Base-by-base conservation (phyloP, 2,329 filamentous ascomycete species). In the Xylariomycetidae sp. region DNA sequence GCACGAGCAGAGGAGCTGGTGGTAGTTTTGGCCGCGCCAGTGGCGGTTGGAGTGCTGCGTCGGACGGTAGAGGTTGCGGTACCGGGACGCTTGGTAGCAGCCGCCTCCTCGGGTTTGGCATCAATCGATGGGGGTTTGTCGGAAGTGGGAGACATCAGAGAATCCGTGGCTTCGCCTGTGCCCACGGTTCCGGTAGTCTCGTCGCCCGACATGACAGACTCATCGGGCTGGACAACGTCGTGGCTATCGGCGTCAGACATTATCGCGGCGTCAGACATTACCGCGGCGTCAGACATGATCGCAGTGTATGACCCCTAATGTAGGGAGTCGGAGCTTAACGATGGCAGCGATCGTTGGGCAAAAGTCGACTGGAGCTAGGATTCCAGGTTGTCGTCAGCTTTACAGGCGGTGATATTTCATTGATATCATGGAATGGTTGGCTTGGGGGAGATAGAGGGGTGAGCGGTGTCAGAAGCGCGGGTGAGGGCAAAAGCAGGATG, bases 211-310 rank as follows among this genome's bases (percentile, higher is more conserved):
- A 55, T 44, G 37, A 59, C 41, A 29, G 57, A 61, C 43, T 66
- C 64, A 23, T 68, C 64, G 40, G 56, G 59, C 47, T 66, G 62
- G 35, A 61, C 57, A 37, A 62, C 59, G 40, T 68, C 65, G 52
- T 63, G 59, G 45, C 59, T 62, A 46, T 69, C 67, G 42, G 58
- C 54, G 46, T 71, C 67, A 48, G 67, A 67, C 67, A 70, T 70
- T 43, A 23, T 58, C 30, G 28, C 39, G 30, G 40, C 38, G 20
- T n/a, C n/a, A n/a, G n/a, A n/a, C n/a, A n/a, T n/a, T n/a, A n/a
- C n/a, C n/a, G n/a, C n/a, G n/a, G n/a, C n/a, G n/a, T n/a, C n/a
- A n/a, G n/a, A n/a, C n/a, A n/a, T n/a, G n/a, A n/a, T n/a, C n/a
- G n/a, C n/a, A n/a, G n/a, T n/a, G n/a, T n/a, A n/a, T n/a, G n/a